These are phyloP conservation scores for Starmerella kuoi DNA, from an alignment of 805 yeast species.

Conservation along the genomic window DNA sequence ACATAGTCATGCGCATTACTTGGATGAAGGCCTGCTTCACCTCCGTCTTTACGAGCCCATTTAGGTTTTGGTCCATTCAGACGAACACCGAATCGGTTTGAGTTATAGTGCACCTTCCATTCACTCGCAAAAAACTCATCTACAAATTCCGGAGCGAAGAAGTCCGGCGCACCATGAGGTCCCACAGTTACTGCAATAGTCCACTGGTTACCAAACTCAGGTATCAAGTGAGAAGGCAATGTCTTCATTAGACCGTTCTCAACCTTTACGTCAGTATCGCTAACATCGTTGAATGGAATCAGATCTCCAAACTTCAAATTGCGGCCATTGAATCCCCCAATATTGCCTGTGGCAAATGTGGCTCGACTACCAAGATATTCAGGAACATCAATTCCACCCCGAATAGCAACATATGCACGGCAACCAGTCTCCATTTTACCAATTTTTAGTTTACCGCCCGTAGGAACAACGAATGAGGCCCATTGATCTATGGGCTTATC, in stretches of 20 bases:
- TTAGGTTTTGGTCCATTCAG: conserved; percentile 89
- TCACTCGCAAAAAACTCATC: conserved; percentile 58
- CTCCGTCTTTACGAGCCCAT: conserved; percentile 96
- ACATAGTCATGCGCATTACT: conserved; percentile 98
- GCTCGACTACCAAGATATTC: conserved; percentile 93
- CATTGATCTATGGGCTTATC: conserved; percentile 48
- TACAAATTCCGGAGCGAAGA: conserved; percentile 66
- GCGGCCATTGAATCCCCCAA: conserved; percentile 94
- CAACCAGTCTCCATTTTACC: conserved; percentile 79
- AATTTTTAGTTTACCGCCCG: conserved; percentile 66
- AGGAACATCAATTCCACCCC: conserved; percentile 89
- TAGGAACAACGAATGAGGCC: conserved; percentile 55
- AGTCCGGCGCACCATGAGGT: conserved; percentile 96
- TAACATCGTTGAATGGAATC: conserved; percentile 48
- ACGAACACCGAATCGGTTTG: conserved; percentile 93
- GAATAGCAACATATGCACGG: conserved; percentile 75
- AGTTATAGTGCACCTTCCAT: conserved; percentile 96
- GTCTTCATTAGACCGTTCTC: conserved; percentile 31
- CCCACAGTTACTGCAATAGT: conserved; percentile 88
- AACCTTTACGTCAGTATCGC: not conserved
- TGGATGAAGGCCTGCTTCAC: conserved; percentile 96
- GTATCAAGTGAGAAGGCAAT: conserved; percentile 45
- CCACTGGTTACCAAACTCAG: conserved; percentile 53
- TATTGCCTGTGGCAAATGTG: conserved; percentile 78
- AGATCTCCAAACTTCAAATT: conserved; percentile 87